phyloP scores from a whole-genome alignment of 805 yeast species.

The Naumovozyma castellii region DNA sequence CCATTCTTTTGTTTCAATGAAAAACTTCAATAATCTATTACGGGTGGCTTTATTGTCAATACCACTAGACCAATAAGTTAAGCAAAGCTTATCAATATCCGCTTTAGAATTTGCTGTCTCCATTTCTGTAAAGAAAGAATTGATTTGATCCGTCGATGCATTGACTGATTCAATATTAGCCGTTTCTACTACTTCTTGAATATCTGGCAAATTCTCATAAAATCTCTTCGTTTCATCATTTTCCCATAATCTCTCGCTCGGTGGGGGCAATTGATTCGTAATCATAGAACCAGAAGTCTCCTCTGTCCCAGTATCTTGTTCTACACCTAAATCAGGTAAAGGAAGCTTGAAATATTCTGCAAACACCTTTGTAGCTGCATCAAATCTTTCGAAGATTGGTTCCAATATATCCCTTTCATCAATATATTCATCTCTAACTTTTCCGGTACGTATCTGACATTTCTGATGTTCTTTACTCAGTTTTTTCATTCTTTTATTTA shows the following conservation, averaged over 20 bases:
- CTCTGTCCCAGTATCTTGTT: conserved; percentile 16
- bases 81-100: conserved; percentile 41
- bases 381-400: conserved; percentile 38
- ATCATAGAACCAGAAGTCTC: conserved; percentile 25
- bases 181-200: conserved; percentile 28
- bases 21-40: conserved; percentile 47
- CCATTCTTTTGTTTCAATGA: conserved; percentile 41
- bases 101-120: conserved; percentile 37
- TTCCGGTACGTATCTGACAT: conserved; percentile 61
- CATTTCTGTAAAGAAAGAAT: conserved; percentile 35
- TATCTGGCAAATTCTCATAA: conserved; percentile 46
- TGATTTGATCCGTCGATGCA: conserved; percentile 29
- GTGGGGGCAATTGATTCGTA: conserved; percentile 15
- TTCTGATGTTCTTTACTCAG: conserved; percentile 37
- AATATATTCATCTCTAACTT: conserved; percentile 34
- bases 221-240: conserved; percentile 55
- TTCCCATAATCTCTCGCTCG: conserved; percentile 44
- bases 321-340: conserved; percentile 29
- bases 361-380: conserved; percentile 34
- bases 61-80: conserved; percentile 38
- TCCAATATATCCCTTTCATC: conserved; percentile 27
- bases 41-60: conserved; percentile 67
- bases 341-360: conserved; percentile 34
- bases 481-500: conserved; percentile 31
- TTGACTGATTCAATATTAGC: conserved; percentile 9